Conservation (phyloP, 2,329 filamentous ascomycete genomes). For the Exophiala phaeomuriformis region DNA sequence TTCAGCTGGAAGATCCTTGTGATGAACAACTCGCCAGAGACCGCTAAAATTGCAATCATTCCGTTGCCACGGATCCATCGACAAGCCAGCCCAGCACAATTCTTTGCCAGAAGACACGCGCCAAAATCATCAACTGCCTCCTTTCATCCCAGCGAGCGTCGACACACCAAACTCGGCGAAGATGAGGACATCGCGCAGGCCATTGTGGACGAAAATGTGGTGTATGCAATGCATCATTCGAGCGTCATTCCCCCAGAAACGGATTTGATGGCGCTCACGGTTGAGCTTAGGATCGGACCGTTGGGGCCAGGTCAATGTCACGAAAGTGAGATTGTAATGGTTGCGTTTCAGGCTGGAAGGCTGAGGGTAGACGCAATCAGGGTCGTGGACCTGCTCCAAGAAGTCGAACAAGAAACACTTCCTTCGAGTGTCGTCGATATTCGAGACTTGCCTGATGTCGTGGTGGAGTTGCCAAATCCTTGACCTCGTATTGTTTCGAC, state of each 20-base stretch:
- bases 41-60: constrained; percentile 49
- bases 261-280: constrained; percentile 50
- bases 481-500: background rate
- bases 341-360: constrained; percentile 29
- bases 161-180: constrained; percentile 17
- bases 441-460: constrained; percentile 23
- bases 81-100: constrained; percentile 28
- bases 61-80: constrained; percentile 38
- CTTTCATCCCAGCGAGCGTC: constrained; percentile 22
- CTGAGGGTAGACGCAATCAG: constrained; percentile 29
- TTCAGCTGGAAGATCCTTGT: constrained; percentile 54
- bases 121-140: constrained; percentile 43
- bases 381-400: constrained; percentile 22
- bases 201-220: constrained; percentile 50
- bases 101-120: constrained; percentile 34
- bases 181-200: constrained; percentile 41
- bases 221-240: constrained; percentile 46
- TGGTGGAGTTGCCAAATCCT: constrained; percentile 4
- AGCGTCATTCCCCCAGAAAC: constrained; percentile 43
- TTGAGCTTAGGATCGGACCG: constrained; percentile 48
- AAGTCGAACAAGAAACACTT: constrained; percentile 21
- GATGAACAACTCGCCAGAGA: constrained; percentile 50
- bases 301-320: constrained; percentile 38
- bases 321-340: constrained; percentile 47
- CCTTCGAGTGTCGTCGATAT: constrained; percentile 22